Conservation (phyloP, 1,284 basidiomycete species). For the Golubevia sp. region DNA sequence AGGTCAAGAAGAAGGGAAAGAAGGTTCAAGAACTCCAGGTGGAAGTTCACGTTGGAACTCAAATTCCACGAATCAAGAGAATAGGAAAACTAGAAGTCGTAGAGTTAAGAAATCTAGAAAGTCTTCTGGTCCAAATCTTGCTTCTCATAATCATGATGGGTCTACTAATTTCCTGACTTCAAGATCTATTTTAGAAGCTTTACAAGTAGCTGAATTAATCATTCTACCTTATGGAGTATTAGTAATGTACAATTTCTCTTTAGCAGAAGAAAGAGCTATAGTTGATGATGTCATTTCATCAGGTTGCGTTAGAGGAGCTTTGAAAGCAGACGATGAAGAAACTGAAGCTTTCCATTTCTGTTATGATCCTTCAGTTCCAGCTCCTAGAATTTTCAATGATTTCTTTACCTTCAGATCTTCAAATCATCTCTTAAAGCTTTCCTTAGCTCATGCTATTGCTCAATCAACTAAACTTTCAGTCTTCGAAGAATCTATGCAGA, state of each 20-base stretch:
- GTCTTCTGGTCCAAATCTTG: slow-evolving; percentile 44
- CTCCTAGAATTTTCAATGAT: slow-evolving; percentile 77
- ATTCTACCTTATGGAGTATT: slow-evolving; percentile 58
- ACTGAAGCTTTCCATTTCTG: slow-evolving; percentile 50
- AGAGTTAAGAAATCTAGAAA: neutral
- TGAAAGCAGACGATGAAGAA: slow-evolving; percentile 32
- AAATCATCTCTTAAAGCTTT: slow-evolving; percentile 74
- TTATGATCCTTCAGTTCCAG: slow-evolving; percentile 80
- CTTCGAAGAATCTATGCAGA: slow-evolving; percentile 81
- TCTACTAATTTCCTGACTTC: slow-evolving; percentile 51
- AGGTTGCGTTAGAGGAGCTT: slow-evolving; percentile 37
- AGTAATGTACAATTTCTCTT: slow-evolving; percentile 60
- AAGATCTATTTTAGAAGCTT: slow-evolving; percentile 45
- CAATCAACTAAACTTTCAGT: slow-evolving; percentile 89
- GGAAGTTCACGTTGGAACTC: slow-evolving; percentile 10
- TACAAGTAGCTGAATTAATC: slow-evolving; percentile 53
- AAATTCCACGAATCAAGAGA: slow-evolving; percentile 19
- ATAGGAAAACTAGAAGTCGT: neutral
- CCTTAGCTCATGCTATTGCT: slow-evolving; percentile 88
- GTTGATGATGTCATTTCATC: slow-evolving; percentile 52
- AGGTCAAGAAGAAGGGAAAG: no score
- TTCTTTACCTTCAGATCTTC: slow-evolving; percentile 74
- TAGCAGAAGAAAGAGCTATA: slow-evolving; percentile 47
- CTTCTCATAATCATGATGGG: slow-evolving; percentile 58
- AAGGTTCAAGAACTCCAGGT: no score